Conservation (phyloP, 257 asterid genomes). For the Solanum acaule region DNA sequence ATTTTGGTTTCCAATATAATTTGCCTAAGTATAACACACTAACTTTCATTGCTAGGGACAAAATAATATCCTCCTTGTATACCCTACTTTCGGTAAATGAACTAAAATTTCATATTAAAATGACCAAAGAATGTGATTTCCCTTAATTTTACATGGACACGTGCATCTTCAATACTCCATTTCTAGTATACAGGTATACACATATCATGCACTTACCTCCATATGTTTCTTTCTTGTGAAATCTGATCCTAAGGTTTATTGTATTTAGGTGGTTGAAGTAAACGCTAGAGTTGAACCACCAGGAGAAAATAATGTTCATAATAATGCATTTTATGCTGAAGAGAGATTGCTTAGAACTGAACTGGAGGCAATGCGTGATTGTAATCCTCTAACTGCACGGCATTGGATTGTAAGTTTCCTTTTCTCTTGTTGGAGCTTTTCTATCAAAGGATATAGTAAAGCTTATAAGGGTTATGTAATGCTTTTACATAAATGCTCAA, state of each 20-base stretch:
- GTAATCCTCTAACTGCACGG: constrained; percentile 25
- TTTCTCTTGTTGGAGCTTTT: neutral
- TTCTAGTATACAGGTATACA: neutral
- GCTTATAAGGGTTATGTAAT: neutral
- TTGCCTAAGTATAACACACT: neutral
- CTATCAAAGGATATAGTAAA: neutral
- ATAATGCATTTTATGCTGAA: constrained; percentile 29
- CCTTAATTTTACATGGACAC: neutral
- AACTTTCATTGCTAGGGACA: neutral
- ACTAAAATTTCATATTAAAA: neutral
- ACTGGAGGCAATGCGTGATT: constrained; percentile 32
- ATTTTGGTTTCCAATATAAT: neutral
- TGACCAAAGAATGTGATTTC: neutral
- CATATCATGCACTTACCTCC: neutral
- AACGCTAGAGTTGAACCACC: constrained; percentile 25
- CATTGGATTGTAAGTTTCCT: constrained; percentile 26
- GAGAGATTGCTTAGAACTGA: constrained; percentile 30
- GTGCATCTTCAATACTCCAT: neutral
- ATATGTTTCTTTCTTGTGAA: neutral
- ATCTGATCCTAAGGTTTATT: neutral
- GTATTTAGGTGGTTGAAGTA: constrained; percentile 26
- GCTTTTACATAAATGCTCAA: neutral
- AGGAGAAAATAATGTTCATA: constrained; percentile 22
- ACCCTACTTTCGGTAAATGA: neutral
- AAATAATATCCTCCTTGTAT: neutral